Percentiles rank a stretch among this genome's conserved stretches.
These are phyloP conservation scores for Neurospora sp. DNA, from an alignment of 495 filamentous ascomycete species.

Conservation along the genomic window DNA sequence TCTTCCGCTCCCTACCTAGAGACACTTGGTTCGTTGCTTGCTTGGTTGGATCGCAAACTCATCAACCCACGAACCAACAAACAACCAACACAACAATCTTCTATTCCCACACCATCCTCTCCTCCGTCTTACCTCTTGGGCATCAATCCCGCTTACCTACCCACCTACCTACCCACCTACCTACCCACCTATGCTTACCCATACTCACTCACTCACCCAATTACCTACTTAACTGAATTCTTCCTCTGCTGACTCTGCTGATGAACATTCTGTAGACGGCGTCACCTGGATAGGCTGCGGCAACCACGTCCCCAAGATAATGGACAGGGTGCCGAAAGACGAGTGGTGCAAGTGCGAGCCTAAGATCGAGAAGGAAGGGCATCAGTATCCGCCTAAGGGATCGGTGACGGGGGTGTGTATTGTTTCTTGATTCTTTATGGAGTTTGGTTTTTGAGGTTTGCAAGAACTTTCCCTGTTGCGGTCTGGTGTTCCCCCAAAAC, in stretches of 20 bases:
- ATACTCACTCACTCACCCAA: not conserved
- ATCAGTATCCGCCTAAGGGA: slow-evolving; percentile 50
- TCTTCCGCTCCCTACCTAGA: not conserved
- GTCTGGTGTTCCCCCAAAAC: not conserved
- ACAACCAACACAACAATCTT: not conserved
- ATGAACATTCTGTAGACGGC: slow-evolving; percentile 39
- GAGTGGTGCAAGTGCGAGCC: slow-evolving; percentile 58
- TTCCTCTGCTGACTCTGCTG: not conserved
- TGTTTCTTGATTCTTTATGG: not conserved
- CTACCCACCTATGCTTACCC: not conserved
- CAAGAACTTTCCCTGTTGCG: not conserved
- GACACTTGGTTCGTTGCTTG: not conserved
- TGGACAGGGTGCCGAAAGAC: slow-evolving; percentile 48
- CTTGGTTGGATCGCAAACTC: not conserved
- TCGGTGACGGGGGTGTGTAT: slow-evolving; percentile 2
- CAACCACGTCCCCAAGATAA: slow-evolving; percentile 52
- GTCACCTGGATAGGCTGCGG: slow-evolving; percentile 66
- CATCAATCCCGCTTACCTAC: not conserved
- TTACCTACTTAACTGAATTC: not conserved
- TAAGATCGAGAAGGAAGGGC: slow-evolving; percentile 49
- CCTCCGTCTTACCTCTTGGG: not conserved
- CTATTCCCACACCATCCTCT: not conserved
- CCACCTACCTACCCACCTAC: not conserved
- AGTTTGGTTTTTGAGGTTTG: not conserved
- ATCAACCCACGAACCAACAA: not conserved